phyloP scores from a whole-genome alignment of 352 stramenopile species.

The Aphanomyces invadans region DNA sequence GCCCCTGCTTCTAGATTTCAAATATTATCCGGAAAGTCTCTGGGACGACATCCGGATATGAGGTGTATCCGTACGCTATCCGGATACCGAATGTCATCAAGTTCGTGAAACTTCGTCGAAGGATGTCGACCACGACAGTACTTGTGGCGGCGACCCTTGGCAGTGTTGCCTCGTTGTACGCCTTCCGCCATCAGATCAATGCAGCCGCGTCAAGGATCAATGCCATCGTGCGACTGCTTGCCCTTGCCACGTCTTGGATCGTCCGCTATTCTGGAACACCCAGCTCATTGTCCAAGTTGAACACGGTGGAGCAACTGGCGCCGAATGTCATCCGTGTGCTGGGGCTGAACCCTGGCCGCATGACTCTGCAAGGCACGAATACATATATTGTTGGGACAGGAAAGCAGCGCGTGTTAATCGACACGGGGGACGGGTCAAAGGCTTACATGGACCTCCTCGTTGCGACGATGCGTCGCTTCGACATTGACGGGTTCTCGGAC shows the following conservation, averaged over 20 bases:
- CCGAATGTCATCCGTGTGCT: slow-evolving; percentile 60
- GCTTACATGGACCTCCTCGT: slow-evolving; percentile 42
- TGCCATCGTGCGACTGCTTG: not conserved
- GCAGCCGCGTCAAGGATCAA: not conserved
- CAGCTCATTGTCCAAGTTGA: slow-evolving; percentile 9
- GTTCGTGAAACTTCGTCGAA: too few relatives aligned
- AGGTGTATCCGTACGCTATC: not conserved
- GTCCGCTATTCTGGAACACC: not conserved
- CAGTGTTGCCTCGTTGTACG: not conserved
- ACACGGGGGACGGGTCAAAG: slow-evolving; percentile 67
- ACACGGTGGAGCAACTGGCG: slow-evolving; percentile 36
- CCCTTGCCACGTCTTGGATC: not conserved
- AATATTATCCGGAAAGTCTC: not conserved
- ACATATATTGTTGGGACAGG: slow-evolving; percentile 83
- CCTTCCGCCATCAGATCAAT: not conserved
- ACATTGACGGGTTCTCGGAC: slow-evolving; percentile 50
- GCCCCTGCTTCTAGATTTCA: not conserved
- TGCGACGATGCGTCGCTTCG: slow-evolving; percentile 33
- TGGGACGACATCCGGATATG: not conserved
- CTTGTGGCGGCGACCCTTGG: not conserved
- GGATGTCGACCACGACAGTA: not conserved
- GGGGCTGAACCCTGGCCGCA: slow-evolving; percentile 75
- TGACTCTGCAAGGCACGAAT: slow-evolving; percentile 87
- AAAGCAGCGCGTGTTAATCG: slow-evolving; percentile 53
- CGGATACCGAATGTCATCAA: not conserved